phyloP scores from a whole-genome alignment of 768 basidiomycete species.

The Austroboletus eburneus region DNA sequence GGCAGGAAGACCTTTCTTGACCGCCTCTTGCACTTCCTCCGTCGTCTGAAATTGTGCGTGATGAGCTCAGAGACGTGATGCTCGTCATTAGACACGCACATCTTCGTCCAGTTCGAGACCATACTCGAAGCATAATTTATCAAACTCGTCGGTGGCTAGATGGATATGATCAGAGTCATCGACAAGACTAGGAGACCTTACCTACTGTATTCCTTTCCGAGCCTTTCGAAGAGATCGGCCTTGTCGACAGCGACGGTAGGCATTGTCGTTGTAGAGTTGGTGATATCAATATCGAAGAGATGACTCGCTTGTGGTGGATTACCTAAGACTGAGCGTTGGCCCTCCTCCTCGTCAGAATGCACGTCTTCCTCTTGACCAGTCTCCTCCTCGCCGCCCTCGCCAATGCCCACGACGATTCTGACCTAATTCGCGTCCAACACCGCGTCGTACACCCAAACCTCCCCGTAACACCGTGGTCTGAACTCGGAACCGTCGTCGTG shows the following conservation, averaged over 20 bases:
- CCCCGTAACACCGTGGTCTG: constrained; percentile 21
- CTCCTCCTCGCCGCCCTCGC: constrained; percentile 13
- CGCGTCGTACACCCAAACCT: constrained; percentile 32
- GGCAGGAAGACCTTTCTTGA: constrained; percentile 78
- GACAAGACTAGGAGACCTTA: constrained; percentile 8
- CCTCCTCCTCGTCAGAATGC: constrained; percentile 4
- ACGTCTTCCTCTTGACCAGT: not conserved
- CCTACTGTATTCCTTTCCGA: constrained; percentile 80
- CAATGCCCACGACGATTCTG: constrained; percentile 10
- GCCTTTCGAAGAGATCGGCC: constrained; percentile 84
- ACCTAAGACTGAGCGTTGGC: not conserved
- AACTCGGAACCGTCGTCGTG: constrained; percentile 23
- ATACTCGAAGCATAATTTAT: constrained; percentile 94
- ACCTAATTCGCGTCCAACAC: constrained; percentile 20
- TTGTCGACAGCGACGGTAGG: constrained; percentile 97
- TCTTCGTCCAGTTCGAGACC: constrained; percentile 98
- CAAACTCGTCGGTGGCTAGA: constrained; percentile 90
- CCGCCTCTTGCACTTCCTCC: constrained; percentile 74
- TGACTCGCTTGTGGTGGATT: too few relatives aligned
- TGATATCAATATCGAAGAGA: not conserved
- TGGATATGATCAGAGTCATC: constrained; percentile 9
- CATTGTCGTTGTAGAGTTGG: constrained; percentile 43
- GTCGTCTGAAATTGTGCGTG: constrained; percentile 62
- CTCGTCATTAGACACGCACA: constrained; percentile 44
- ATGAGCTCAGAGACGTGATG: constrained; percentile 1